Percentiles rank a stretch among this genome's conserved stretches.
These are phyloP conservation scores for Aspergillus latus DNA, from an alignment of 2,329 filamentous ascomycete species.

Conservation along the genomic window DNA sequence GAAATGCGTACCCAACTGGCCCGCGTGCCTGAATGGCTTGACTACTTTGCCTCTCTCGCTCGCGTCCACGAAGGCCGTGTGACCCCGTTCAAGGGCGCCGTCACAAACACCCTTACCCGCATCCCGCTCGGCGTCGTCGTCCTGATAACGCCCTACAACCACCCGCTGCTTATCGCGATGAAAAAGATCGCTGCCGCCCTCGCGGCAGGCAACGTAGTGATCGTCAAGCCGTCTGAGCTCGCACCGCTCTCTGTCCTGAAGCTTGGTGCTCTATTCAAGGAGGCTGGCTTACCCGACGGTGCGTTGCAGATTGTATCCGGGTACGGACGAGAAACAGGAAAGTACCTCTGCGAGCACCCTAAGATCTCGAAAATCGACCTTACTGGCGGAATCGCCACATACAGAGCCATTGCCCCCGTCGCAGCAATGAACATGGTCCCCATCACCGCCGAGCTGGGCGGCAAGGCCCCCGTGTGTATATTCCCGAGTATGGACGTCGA, in stretches of 20 bases:
- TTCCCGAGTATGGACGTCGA: slow-evolving; percentile 36
- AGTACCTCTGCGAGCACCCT: slow-evolving; percentile 30
- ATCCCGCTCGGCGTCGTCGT: slow-evolving; percentile 42
- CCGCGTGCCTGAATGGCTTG: slow-evolving; percentile 61
- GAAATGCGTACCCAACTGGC: slow-evolving; percentile 71
- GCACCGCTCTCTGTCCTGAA: slow-evolving; percentile 45
- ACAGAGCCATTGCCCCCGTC: slow-evolving; percentile 32
- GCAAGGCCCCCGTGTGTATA: slow-evolving; percentile 38
- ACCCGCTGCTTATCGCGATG: slow-evolving; percentile 38
- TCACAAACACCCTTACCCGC: slow-evolving; percentile 40
- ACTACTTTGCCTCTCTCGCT: slow-evolving; percentile 67
- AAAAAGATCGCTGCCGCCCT: slow-evolving; percentile 44
- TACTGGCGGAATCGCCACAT: slow-evolving; percentile 35
- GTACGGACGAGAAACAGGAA: slow-evolving; percentile 50
- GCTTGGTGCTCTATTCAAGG: slow-evolving; percentile 42
- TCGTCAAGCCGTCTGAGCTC: slow-evolving; percentile 43
- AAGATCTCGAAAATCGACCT: slow-evolving; percentile 37
- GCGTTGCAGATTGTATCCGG: slow-evolving; percentile 53
- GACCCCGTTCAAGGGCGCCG: slow-evolving; percentile 56
- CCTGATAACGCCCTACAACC: slow-evolving; percentile 43
- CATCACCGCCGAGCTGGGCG: slow-evolving; percentile 38
- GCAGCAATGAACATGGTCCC: slow-evolving; percentile 36
- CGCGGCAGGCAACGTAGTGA: slow-evolving; percentile 42
- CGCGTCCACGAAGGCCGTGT: slow-evolving; percentile 67
- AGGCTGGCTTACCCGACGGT: slow-evolving; percentile 46